Percentiles rank a stretch among this genome's conserved stretches.
phyloP scores from a whole-genome alignment of 805 yeast genomes.

The Candida methanosorbosa region DNA sequence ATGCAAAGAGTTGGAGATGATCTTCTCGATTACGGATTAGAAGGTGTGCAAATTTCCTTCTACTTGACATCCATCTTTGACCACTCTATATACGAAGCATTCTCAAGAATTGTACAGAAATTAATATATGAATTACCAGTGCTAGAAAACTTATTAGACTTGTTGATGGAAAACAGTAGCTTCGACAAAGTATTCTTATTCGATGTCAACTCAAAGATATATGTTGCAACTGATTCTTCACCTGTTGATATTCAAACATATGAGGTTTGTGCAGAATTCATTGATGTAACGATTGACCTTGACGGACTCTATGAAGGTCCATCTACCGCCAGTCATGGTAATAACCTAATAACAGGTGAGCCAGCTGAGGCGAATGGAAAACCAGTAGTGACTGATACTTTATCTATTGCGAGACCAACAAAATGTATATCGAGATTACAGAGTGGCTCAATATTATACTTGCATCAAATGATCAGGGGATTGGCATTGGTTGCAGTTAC shows the following conservation, averaged over 20 bases:
- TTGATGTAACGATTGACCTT: constrained; percentile 86
- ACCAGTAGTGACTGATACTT: not conserved
- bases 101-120: constrained; percentile 87
- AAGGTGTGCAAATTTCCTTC: constrained; percentile 85
- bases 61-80: constrained; percentile 92
- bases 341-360: not conserved
- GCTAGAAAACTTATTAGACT: constrained; percentile 81
- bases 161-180: constrained; percentile 78
- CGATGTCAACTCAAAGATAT: constrained; percentile 86
- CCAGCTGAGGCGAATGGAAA: not conserved
- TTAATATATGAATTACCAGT: constrained; percentile 82
- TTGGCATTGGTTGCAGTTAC: constrained; percentile 84
- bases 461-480: constrained; percentile 90
- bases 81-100: constrained; percentile 92
- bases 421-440: constrained; percentile 67
- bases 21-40: constrained; percentile 77
- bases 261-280: constrained; percentile 95
- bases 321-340: not conserved
- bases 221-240: constrained; percentile 91
- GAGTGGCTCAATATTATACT: constrained; percentile 75
- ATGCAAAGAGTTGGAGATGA: constrained; percentile 96
- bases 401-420: constrained; percentile 13
- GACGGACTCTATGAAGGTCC: constrained; percentile 52
- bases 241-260: constrained; percentile 94
- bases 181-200: constrained; percentile 91